Conservation (phyloP, 1,284 basidiomycete species). For the Naganishia cerealis region DNA sequence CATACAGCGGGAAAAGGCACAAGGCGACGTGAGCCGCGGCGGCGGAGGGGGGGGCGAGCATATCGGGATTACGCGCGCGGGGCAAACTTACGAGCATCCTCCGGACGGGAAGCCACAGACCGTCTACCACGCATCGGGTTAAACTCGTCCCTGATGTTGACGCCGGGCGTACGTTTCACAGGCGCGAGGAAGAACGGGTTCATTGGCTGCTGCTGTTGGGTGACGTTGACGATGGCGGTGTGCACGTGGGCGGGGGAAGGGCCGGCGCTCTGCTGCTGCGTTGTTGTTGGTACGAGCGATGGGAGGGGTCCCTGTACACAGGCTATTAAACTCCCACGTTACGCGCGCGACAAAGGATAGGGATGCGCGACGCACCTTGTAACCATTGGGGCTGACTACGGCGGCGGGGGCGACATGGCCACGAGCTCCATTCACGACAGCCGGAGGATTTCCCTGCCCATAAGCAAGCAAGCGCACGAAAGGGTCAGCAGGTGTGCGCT, state of each 20-base stretch:
- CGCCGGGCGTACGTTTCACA: conserved; percentile 68
- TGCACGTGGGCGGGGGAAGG: conserved; percentile 13
- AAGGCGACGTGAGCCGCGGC: too few species aligned
- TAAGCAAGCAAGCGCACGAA: neutral
- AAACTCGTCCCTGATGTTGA: conserved; percentile 88
- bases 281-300: neutral
- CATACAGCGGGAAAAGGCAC: neutral
- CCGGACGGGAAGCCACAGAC: neutral
- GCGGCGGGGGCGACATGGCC: neutral
- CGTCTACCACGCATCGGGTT: conserved; percentile 67
- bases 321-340: neutral
- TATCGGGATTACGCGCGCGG: neutral
- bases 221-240: conserved; percentile 28
- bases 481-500: neutral
- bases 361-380: neutral
- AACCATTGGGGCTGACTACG: neutral
- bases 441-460: neutral
- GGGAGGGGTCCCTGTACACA: neutral
- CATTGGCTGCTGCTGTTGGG: conserved; percentile 28
- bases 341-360: neutral
- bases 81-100: conserved; percentile 14
- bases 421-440: neutral
- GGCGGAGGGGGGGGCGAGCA: too few species aligned
- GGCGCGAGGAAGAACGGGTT: conserved; percentile 87
- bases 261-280: too few species aligned